Percentiles rank a stretch among this genome's conserved stretches.
phyloP scores from a whole-genome alignment of 2,329 filamentous ascomycete genomes.

The Microdochium bolleyi region DNA sequence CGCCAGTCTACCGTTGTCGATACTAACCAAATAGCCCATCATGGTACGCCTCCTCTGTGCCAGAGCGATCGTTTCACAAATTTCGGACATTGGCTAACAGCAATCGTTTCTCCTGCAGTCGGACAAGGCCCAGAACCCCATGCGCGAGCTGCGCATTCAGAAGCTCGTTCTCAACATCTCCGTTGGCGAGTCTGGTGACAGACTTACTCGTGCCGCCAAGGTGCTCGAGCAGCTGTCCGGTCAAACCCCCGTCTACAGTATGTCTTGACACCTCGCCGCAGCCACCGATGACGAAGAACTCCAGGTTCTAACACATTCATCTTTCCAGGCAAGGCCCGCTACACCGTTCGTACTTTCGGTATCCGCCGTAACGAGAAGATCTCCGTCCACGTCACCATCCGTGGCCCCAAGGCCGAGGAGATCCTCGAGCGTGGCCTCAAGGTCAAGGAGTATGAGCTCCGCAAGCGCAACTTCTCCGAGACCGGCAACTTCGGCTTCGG shows the following conservation, averaged over 20 bases:
- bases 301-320: background rate
- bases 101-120: constrained; percentile 36
- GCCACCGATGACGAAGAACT: no score
- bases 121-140: constrained; percentile 93
- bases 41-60: constrained; percentile 23
- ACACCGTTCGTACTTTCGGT: constrained; percentile 99
- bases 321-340: constrained; percentile 86
- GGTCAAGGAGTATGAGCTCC: constrained; percentile 99
- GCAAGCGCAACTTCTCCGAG: constrained; percentile 99
- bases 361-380: constrained; percentile 99
- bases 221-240: constrained; percentile 98
- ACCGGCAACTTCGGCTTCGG: constrained; percentile 99
- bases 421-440: constrained; percentile 99
- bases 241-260: constrained; percentile 99
- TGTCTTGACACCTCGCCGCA: constrained; percentile 23
- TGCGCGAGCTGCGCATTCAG: constrained; percentile 90
- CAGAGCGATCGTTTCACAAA: constrained; percentile 20
- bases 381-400: constrained; percentile 97
- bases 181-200: constrained; percentile 99
- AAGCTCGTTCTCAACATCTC: constrained; percentile 73
- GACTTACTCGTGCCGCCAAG: constrained; percentile 99
- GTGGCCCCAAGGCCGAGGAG: constrained; percentile 97
- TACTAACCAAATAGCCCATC: constrained; percentile 21
- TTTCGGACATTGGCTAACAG: constrained; percentile 30
- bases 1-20: constrained; percentile 5